phyloP scores from a whole-genome alignment of 768 basidiomycete genomes.

The Collybia sordida region DNA sequence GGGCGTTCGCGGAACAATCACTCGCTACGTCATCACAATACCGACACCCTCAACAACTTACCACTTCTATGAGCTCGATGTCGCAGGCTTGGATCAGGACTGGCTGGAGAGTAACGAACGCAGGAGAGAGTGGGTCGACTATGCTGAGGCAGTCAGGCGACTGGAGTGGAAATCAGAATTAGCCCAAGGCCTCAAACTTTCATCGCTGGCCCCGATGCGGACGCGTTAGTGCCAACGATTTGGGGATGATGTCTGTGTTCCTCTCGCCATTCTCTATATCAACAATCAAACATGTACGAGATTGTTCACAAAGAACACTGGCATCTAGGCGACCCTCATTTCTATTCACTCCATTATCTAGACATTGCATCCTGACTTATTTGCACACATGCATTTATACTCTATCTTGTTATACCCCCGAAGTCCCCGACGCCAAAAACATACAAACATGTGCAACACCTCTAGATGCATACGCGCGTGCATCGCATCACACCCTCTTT shows the following conservation, averaged over 20 bases:
- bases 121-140: constrained; percentile 86
- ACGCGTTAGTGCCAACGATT: constrained; percentile 18
- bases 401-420: constrained; percentile 21
- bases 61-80: constrained; percentile 91
- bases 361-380: constrained; percentile 20
- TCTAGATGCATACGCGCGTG: constrained; percentile 1
- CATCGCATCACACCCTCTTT: constrained; percentile 8
- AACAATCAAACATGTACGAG: constrained; percentile 5
- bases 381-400: constrained; percentile 24
- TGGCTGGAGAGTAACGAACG: constrained; percentile 85
- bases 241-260: background rate
- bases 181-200: constrained; percentile 70
- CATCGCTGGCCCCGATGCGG: constrained; percentile 57
- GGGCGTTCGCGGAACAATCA: constrained; percentile 85
- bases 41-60: constrained; percentile 77
- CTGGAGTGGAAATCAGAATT: constrained; percentile 87
- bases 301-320: background rate
- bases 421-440: constrained; percentile 11
- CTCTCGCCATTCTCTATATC: constrained; percentile 2
- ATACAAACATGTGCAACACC: background rate
- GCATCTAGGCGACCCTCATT: constrained; percentile 14
- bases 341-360: constrained; percentile 18
- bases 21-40: constrained; percentile 82
- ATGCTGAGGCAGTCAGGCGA: constrained; percentile 72
- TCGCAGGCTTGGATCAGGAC: constrained; percentile 68